A percentile compares a stretch with the other conserved stretches of the same genome.
Evolutionary conservation across 1,284 basidiomycete species (phyloP).

Genomic region (Apiotrichum siamense): DNA sequence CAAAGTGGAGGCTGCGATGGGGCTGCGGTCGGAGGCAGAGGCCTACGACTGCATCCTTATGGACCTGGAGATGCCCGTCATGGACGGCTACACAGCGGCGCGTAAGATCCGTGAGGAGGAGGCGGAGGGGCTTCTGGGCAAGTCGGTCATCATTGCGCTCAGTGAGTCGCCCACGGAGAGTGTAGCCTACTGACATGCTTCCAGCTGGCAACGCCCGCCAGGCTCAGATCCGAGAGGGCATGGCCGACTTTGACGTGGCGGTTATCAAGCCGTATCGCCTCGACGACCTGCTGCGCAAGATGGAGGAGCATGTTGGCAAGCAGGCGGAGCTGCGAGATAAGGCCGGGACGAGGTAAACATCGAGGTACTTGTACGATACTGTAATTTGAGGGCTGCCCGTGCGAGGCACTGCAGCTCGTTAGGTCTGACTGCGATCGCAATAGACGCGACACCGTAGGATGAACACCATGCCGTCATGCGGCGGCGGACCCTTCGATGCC

Average conservation of each 20-base stretch:
- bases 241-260: conserved; percentile 36
- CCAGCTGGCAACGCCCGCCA: conserved; percentile 21
- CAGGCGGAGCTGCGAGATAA: no score
- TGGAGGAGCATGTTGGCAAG: conserved; percentile 18
- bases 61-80: conserved; percentile 45
- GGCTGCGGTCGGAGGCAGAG: conserved; percentile 1
- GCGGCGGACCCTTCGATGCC: no score
- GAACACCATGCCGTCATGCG: no score
- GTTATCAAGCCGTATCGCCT: conserved; percentile 39
- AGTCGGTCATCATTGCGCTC: conserved; percentile 10
- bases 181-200: background rate
- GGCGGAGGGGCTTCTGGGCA: background rate
- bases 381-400: no score
- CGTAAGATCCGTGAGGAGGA: conserved; percentile 13
- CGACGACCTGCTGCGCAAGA: conserved; percentile 27
- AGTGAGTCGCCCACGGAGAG: conserved; percentile 2
- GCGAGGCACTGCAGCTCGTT: no score
- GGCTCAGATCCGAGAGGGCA: conserved; percentile 15
- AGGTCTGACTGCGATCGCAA: no score
- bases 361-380: no score
- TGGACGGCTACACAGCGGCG: conserved; percentile 20
- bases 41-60: conserved; percentile 43
- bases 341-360: no score
- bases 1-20: conserved; percentile 29
- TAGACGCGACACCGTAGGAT: no score